Conservation (phyloP, 495 filamentous ascomycete species). For the Penicillium canariense region DNA sequence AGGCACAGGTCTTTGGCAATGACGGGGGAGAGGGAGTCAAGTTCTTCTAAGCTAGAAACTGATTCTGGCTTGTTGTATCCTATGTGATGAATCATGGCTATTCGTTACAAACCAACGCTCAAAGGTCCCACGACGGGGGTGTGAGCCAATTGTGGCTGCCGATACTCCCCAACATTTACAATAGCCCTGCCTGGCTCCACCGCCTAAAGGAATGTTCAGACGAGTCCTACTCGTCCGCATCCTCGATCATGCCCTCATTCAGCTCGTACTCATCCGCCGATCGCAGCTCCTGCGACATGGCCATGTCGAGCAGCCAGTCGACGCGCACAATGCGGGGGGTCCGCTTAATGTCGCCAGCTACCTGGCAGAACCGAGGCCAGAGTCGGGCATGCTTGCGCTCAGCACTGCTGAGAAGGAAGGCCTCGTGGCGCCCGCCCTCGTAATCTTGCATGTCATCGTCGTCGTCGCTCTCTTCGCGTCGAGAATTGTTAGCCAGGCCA, state of each 20-base stretch:
- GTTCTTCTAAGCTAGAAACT: slow-evolving; percentile 68
- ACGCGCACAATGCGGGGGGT: slow-evolving; percentile 71
- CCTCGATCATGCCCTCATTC: slow-evolving; percentile 33
- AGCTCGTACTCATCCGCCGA: slow-evolving; percentile 62
- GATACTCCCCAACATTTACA: slow-evolving; percentile 19
- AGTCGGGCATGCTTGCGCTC: slow-evolving; percentile 64
- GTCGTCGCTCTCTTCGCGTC: slow-evolving; percentile 46
- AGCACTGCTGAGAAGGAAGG: slow-evolving; percentile 71
- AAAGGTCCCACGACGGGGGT: not conserved
- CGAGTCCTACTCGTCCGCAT: slow-evolving; percentile 25
- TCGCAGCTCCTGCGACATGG: slow-evolving; percentile 76
- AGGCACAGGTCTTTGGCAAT: slow-evolving; percentile 85
- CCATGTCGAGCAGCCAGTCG: slow-evolving; percentile 87
- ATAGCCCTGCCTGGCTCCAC: not conserved
- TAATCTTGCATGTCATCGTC: slow-evolving; percentile 50
- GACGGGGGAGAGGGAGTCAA: slow-evolving; percentile 90
- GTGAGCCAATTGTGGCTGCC: slow-evolving; percentile 5
- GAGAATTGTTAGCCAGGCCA: slow-evolving; percentile 51
- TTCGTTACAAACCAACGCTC: slow-evolving; percentile 28
- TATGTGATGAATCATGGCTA: slow-evolving; percentile 25
- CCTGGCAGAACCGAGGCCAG: slow-evolving; percentile 76
- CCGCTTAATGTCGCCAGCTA: slow-evolving; percentile 69
- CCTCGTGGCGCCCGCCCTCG: slow-evolving; percentile 60
- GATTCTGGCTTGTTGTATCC: slow-evolving; percentile 8
- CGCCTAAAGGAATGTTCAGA: not conserved